Conservation (phyloP, 192 early-diverging fungal genomes). For the Backusella circina region DNA sequence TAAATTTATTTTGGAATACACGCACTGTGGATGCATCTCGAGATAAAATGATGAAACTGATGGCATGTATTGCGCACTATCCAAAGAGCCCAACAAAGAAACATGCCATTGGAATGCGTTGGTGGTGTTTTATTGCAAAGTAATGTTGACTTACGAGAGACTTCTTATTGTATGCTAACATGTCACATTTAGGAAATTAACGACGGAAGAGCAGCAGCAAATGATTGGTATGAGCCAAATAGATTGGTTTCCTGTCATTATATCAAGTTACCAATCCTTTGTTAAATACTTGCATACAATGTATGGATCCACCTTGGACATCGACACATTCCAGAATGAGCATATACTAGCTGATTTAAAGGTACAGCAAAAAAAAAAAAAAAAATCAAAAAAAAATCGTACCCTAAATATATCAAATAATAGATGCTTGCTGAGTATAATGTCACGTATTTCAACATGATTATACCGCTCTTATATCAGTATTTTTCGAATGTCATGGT, state of each 20-base stretch:
- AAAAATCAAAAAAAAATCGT: too few species aligned
- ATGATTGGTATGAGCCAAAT: neutral
- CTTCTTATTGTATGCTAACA: too few species aligned
- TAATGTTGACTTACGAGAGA: too few species aligned
- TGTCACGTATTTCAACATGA: neutral
- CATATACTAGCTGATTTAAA: conserved; percentile 8
- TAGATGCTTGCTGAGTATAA: conserved; percentile 19
- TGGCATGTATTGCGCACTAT: conserved; percentile 11
- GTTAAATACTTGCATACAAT: neutral
- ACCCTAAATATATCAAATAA: neutral
- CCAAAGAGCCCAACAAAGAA: conserved; percentile 1
- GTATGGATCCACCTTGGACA: neutral
- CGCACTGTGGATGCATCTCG: neutral
- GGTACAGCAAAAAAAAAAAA: neutral
- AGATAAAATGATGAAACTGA: conserved; percentile 15
- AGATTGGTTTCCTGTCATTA: conserved; percentile 1
- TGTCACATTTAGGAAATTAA: neutral
- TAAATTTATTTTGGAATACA: conserved; percentile 16
- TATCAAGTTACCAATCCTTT: neutral
- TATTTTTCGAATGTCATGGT: neutral
- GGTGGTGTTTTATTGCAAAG: conserved; percentile 30
- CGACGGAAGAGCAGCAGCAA: neutral
- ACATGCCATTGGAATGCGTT: conserved; percentile 27
- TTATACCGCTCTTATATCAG: conserved; percentile 5
- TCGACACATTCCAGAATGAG: neutral